Evolutionary conservation across 2,329 filamentous ascomycete genomes (phyloP).

Genomic region (Cytospora mali): DNA sequence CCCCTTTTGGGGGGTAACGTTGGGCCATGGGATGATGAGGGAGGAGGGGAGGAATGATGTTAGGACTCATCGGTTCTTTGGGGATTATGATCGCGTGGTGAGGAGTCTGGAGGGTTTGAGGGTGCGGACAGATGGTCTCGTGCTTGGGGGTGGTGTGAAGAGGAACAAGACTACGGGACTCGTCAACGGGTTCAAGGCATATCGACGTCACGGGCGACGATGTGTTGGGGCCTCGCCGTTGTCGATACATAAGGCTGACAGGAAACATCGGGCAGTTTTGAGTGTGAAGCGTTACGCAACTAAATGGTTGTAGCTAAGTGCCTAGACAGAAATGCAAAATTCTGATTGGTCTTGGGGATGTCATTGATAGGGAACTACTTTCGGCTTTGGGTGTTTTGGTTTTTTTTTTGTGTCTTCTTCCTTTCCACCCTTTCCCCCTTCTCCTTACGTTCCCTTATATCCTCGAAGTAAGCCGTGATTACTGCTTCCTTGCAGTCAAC

Average conservation of each 20-base stretch:
- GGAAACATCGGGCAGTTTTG: background rate
- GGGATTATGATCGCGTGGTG: conserved; percentile 49
- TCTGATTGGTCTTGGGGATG: no score
- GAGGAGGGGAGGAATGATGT: conserved; percentile 40
- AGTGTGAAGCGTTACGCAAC: background rate
- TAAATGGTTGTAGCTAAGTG: background rate
- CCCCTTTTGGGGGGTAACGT: conserved; percentile 54
- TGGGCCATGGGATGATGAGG: conserved; percentile 57
- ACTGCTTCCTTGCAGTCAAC: no score
- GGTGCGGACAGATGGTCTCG: conserved; percentile 43
- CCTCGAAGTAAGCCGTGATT: no score
- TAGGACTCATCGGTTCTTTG: conserved; percentile 58
- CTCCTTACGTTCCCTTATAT: no score
- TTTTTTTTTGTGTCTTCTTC: no score
- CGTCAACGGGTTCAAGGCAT: conserved; percentile 39
- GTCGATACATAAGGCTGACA: background rate
- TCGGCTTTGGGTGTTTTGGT: no score
- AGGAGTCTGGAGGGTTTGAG: conserved; percentile 43
- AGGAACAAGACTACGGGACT: conserved; percentile 44
- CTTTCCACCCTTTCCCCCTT: no score
- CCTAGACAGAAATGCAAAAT: no score
- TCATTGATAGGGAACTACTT: no score
- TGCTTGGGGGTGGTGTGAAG: conserved; percentile 47
- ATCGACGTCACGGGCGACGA: background rate
- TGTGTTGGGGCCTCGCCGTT: background rate